phyloP scores from a whole-genome alignment of 2,329 filamentous ascomycete species.

The Ceratocystis destructans region DNA sequence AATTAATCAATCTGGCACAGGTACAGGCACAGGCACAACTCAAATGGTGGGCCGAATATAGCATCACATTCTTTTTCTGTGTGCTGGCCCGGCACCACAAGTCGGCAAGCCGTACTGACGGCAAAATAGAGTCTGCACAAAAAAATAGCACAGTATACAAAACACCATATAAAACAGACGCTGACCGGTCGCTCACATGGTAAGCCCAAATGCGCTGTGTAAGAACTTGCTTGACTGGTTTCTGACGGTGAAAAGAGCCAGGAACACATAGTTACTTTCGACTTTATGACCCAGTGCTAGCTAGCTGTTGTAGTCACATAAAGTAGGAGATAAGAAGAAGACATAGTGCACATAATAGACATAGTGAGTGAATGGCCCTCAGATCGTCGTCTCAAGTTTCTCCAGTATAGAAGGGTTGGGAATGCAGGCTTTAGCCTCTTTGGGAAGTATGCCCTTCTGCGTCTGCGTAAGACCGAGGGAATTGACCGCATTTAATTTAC shows the following conservation, averaged over 20 bases:
- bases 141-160: neutral
- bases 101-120: neutral
- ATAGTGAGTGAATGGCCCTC: neutral
- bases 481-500: neutral
- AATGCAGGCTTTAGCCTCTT: neutral
- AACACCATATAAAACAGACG: neutral
- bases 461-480: neutral
- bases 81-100: neutral
- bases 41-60: neutral
- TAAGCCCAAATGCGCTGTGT: too few species aligned
- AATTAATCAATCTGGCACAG: conserved; percentile 4
- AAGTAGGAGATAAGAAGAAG: neutral
- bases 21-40: neutral
- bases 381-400: conserved; percentile 1
- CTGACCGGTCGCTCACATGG: too few species aligned
- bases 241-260: too few species aligned
- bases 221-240: too few species aligned
- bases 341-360: neutral
- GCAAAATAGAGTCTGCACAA: neutral
- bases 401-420: neutral
- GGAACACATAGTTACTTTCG: too few species aligned
- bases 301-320: too few species aligned
- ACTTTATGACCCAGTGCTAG: too few species aligned
- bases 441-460: neutral
- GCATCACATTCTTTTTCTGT: neutral